Base-by-base conservation (phyloP, 2,329 filamentous ascomycete genomes). In the Venturia effusa region DNA sequence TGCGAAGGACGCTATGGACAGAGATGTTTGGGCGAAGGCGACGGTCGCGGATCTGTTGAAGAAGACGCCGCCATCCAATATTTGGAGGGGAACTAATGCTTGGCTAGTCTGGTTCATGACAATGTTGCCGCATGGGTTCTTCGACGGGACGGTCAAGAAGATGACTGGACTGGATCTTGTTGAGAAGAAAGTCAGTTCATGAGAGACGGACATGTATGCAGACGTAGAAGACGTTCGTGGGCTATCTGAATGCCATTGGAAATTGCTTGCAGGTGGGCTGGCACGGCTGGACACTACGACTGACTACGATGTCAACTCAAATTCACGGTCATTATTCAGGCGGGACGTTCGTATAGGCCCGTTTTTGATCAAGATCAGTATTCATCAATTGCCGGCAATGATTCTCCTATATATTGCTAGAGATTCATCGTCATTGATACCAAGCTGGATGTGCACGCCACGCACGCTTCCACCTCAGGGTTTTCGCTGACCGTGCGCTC, bases 81-180 rank as follows among this genome's bases (percentile, higher is more conserved):
- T 84, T 19, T 84, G 81, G 81, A 81, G 82, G 64, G 83, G 83
- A 0, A 78, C 79, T 64, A 78, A 77, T 71, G 73, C 73, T 55
- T 79, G 76, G 74, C 63, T 79, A 37, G 78, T 80, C 3, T 83
- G 75, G 77, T 82, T 75, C 73, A 68, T 74, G 68, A 68, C 77
- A 73, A 1, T 84, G 77, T 45, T 76, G 82, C 70, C 79, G 81
- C 2, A 69, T 69, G 22, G 72, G 69, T 43, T 8, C 17, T 27
- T 63, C 30, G 45, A 63, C 13, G 61, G 61, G 8, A 59, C 34
- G 61, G 59, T 63, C 24, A 55, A 63, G 48, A 63, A 41, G 8
- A 55, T 59, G 61, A 10, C 32, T 11, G 48, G 48, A 1, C 30
- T 63, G 24, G 30, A 63, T 63, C 11, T n/a, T 27, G 15, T 63